Percentiles rank a stretch among this genome's conserved stretches.
Conservation (phyloP, 2,329 filamentous ascomycete species). For the Rutstroemia sp. region DNA sequence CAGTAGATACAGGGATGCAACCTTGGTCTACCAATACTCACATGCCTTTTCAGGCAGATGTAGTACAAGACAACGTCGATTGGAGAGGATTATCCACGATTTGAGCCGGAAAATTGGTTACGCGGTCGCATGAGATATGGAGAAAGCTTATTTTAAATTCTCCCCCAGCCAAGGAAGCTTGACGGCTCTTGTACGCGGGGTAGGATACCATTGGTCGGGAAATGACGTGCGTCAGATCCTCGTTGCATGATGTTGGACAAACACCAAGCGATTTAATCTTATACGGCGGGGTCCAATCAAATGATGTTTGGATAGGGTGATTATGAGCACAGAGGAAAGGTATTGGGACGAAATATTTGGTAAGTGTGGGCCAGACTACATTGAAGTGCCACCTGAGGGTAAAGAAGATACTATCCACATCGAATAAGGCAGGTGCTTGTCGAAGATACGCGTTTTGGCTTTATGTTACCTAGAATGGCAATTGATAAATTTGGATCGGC, state of each 20-base stretch:
- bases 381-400: too few relatives aligned
- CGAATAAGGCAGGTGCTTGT: too few relatives aligned
- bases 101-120: background rate
- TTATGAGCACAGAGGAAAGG: too few relatives aligned
- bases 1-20: background rate
- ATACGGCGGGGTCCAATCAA: background rate
- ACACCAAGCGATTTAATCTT: background rate
- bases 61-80: background rate
- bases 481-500: too few relatives aligned
- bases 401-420: too few relatives aligned
- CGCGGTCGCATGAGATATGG: background rate
- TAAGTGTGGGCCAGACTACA: too few relatives aligned
- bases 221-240: background rate
- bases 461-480: too few relatives aligned
- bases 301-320: background rate
- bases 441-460: too few relatives aligned
- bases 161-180: constrained; percentile 3
- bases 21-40: background rate
- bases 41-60: constrained; percentile 5
- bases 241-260: background rate
- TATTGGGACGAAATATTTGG: too few relatives aligned
- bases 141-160: constrained; percentile 4
- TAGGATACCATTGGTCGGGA: background rate
- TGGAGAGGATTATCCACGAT: background rate
- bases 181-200: background rate